Base-by-base conservation (phyloP, 768 basidiomycete species). In the Leucogyrophana mollusca region DNA sequence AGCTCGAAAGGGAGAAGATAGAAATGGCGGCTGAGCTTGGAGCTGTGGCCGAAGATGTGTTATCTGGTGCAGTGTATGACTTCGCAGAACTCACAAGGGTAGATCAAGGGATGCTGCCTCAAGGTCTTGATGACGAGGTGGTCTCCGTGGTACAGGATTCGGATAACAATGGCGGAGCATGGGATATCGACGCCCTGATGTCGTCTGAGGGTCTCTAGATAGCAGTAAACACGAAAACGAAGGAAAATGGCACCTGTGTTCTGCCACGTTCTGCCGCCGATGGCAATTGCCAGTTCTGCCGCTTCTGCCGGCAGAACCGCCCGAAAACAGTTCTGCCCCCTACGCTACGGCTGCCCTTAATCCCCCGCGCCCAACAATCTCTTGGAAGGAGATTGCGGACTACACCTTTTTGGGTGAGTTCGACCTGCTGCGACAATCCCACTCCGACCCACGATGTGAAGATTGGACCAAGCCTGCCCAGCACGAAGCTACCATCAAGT, bases 391-490 rank as follows among this genome's bases (percentile, higher is more conserved):
- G 3, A 51, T 57, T 27, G 43, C 45, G 3, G 43, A 49, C 10
- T 59, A 59, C 32, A 45, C 23, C 9, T 50, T 51, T 16, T 25
- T 58, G 1, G 50, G 47, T 5, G 55, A 60, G 32, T 58, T 56
- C 17, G 36, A 56, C 14, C 40, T 58, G 4, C 38, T 60, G n/a
- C 37, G 35, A 21, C 22, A 47, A 16, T 50, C 61, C 2, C 52
- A 57, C 4, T 40, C 56, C 21, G 57, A 66, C 45, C 48, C 66
- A 16, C 55, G 49, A 4, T 16, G 42, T 3, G 23, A 47, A 24
- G 24, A 44, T 7, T 67, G 65, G 65, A 49, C 57, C 0, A 22
- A 52, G 9, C 57, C 55, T 8, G 33, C 49, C 3, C 45, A 49
- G 22, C 47, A 57, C 9, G 47, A 57, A 8, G 55, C 56, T 0